Conservation (phyloP, 2,329 filamentous ascomycete species). For the Dactylonectria estremocensis region DNA sequence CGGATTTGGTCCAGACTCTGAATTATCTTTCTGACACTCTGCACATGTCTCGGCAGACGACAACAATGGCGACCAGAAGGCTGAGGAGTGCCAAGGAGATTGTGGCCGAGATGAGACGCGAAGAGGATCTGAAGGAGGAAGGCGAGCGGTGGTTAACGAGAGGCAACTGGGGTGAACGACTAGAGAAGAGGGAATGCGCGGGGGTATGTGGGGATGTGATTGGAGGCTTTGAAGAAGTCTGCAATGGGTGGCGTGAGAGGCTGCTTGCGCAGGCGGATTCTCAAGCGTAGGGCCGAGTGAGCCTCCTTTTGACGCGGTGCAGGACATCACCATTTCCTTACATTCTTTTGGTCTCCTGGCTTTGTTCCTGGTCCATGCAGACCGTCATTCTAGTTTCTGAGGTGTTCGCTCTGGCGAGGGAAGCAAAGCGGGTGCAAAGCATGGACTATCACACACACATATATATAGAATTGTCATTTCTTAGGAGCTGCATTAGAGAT, state of each 20-base stretch:
- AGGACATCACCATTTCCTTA: conserved; percentile 31
- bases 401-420: conserved; percentile 35
- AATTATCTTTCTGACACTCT: conserved; percentile 91
- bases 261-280: conserved; percentile 77
- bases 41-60: conserved; percentile 94
- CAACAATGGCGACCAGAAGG: conserved; percentile 83
- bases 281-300: conserved; percentile 51
- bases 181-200: conserved; percentile 85
- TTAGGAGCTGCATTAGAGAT: conserved; percentile 41
- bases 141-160: conserved; percentile 85
- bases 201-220: conserved; percentile 89
- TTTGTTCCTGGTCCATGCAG: conserved; percentile 24
- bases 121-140: conserved; percentile 86
- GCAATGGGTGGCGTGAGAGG: conserved; percentile 85
- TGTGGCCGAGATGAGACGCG: conserved; percentile 86
- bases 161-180: conserved; percentile 85
- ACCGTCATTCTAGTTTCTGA: conserved; percentile 26
- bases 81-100: conserved; percentile 88
- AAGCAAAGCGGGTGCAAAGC: conserved; percentile 36
- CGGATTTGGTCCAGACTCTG: conserved; percentile 83
- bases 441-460: conserved; percentile 31
- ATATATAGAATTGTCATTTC: conserved; percentile 43
- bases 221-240: conserved; percentile 92
- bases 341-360: conserved; percentile 24
- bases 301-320: conserved; percentile 30